A percentile compares a stretch with the other conserved stretches of the same genome.
phyloP scores from a whole-genome alignment of 176 grass and related monocot genomes.

The Oropetium thomaeum region DNA sequence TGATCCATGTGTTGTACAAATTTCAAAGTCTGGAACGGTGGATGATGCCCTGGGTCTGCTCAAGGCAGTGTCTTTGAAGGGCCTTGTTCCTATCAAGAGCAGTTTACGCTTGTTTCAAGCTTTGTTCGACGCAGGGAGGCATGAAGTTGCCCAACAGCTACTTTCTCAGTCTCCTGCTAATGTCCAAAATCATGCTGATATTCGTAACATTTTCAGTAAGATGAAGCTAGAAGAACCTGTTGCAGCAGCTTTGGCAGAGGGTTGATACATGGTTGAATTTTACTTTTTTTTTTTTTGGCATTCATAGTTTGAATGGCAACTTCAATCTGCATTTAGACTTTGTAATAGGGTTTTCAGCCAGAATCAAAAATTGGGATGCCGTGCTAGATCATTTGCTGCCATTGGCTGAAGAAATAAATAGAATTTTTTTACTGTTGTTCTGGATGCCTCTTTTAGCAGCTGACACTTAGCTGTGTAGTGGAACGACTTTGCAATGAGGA shows the following conservation, averaged over 20 bases:
- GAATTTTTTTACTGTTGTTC: not conserved
- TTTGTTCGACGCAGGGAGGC: slow-evolving; percentile 61
- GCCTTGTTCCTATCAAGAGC: slow-evolving; percentile 51
- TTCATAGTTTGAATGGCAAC: slow-evolving; percentile 13
- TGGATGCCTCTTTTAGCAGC: not conserved
- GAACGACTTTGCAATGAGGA: not conserved
- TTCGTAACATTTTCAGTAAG: slow-evolving; percentile 57
- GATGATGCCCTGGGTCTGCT: slow-evolving; percentile 61
- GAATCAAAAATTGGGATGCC: slow-evolving; percentile 22
- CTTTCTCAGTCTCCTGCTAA: slow-evolving; percentile 61
- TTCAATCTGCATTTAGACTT: slow-evolving; percentile 26
- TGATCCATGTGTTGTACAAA: slow-evolving; percentile 49
- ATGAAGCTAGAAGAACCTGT: slow-evolving; percentile 47
- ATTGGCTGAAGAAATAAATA: slow-evolving; percentile 29
- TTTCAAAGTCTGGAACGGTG: slow-evolving; percentile 65
- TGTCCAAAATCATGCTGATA: slow-evolving; percentile 63
- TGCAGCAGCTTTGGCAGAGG: slow-evolving; percentile 28
- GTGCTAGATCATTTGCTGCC: not conserved
- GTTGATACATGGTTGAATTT: slow-evolving; percentile 7
- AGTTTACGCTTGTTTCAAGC: slow-evolving; percentile 54
- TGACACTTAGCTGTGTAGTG: not conserved
- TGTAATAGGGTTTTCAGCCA: slow-evolving; percentile 27
- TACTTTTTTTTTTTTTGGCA: not conserved
- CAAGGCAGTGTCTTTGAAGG: slow-evolving; percentile 51
- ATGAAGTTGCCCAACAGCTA: slow-evolving; percentile 60